A percentile compares a stretch with the other conserved stretches of the same genome.
Evolutionary conservation across 179 eudicot species (phyloP).

Genomic region (Spinacia oleracea): DNA sequence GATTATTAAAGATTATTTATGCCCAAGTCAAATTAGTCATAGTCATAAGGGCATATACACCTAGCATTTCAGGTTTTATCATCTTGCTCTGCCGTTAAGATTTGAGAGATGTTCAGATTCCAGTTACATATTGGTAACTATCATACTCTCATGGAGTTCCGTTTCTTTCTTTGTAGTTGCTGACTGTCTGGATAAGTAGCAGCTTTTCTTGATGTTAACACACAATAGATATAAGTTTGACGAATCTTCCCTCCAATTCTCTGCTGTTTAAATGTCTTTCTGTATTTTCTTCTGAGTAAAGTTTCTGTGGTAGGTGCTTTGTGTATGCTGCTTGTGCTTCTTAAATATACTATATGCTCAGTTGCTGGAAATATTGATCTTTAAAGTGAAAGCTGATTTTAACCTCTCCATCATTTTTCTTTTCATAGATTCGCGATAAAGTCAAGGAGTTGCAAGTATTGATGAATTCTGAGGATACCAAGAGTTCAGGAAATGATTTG

Average conservation of each 20-base stretch:
- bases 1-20: background rate
- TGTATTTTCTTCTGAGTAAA: slow-evolving; percentile 1
- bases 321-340: background rate
- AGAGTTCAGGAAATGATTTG: slow-evolving; percentile 40
- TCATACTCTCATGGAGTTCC: background rate
- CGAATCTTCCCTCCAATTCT: background rate
- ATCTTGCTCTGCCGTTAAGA: background rate
- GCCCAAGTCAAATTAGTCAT: background rate
- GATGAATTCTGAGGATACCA: slow-evolving; percentile 43
- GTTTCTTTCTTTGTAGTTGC: too few relatives aligned
- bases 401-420: background rate
- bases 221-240: background rate
- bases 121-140: background rate
- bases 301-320: background rate
- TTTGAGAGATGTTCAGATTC: background rate
- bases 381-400: background rate
- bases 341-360: background rate
- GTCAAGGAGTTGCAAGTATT: slow-evolving; percentile 64
- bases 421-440: slow-evolving; percentile 57
- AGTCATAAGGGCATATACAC: background rate
- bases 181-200: too few relatives aligned
- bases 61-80: background rate
- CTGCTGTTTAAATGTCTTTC: background rate
- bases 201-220: too few relatives aligned
- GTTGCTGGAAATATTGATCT: background rate